These are phyloP conservation scores for Echium plantagineum DNA, from an alignment of 257 asterid genomes.

Conservation along the genomic window DNA sequence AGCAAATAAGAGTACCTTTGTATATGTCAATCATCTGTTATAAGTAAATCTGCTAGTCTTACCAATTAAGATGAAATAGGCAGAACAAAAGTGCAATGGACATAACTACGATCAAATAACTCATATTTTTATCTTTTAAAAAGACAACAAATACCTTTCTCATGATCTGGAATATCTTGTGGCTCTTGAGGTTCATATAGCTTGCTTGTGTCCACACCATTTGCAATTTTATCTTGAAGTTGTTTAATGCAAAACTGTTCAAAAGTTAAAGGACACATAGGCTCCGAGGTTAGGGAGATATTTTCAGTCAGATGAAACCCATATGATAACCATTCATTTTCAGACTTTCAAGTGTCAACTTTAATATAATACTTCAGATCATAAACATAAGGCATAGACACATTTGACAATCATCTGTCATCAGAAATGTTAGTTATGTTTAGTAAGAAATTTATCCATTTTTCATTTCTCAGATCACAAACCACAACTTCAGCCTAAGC, in stretches of 20 bases:
- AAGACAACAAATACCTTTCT: constrained; percentile 36
- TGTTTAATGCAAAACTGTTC: constrained; percentile 43
- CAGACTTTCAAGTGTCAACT: background rate
- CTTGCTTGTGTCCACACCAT: constrained; percentile 63
- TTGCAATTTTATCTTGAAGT: constrained; percentile 47
- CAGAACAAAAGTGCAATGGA: background rate
- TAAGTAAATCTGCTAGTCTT: too few species aligned
- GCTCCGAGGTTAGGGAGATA: background rate
- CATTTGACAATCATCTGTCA: too few species aligned
- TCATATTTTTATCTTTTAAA: background rate
- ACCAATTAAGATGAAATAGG: too few species aligned
- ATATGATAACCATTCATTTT: background rate
- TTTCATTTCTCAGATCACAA: too few species aligned
- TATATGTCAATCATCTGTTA: too few species aligned
- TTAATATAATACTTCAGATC: too few species aligned
- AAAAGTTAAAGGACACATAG: background rate
- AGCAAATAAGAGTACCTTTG: too few species aligned
- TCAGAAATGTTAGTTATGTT: too few species aligned
- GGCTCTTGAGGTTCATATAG: constrained; percentile 43
- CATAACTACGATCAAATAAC: background rate
- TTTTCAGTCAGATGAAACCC: background rate
- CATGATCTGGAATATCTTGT: constrained; percentile 27
- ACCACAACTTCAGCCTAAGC: too few species aligned
- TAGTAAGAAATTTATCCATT: too few species aligned
- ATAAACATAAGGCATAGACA: too few species aligned